These are phyloP conservation scores for Saturnispora galanensis DNA, from an alignment of 805 yeast genomes.

Conservation along the genomic window DNA sequence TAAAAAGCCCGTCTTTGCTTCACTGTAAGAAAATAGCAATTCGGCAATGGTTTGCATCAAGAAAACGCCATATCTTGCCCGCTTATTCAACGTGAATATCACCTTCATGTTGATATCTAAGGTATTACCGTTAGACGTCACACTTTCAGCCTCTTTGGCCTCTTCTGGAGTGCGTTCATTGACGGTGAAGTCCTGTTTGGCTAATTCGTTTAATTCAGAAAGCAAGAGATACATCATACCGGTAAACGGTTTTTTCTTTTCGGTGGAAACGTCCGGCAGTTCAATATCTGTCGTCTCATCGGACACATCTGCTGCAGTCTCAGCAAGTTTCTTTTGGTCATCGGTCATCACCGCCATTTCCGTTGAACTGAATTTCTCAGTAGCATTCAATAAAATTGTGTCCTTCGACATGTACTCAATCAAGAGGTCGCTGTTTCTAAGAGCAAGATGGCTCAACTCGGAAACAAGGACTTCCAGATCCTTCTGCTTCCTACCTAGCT, in stretches of 20 bases:
- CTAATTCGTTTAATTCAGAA: slow-evolving; percentile 48
- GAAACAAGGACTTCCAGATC: slow-evolving; percentile 38
- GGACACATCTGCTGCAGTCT: slow-evolving; percentile 4
- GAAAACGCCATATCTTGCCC: slow-evolving; percentile 46
- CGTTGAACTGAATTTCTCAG: slow-evolving; percentile 15
- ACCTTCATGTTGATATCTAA: no score
- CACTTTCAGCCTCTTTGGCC: slow-evolving; percentile 16
- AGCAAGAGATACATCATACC: slow-evolving; percentile 59
- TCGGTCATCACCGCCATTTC: slow-evolving; percentile 15
- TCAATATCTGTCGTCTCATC: slow-evolving; percentile 18
- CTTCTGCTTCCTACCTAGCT: slow-evolving; percentile 10
- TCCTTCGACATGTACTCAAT: slow-evolving; percentile 18
- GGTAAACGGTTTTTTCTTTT: slow-evolving; percentile 20
- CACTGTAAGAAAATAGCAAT: slow-evolving; percentile 65
- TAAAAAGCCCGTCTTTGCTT: slow-evolving; percentile 71
- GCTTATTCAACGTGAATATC: no score
- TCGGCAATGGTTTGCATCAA: slow-evolving; percentile 62
- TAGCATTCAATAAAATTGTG: slow-evolving; percentile 5
- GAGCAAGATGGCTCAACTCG: slow-evolving; percentile 40
- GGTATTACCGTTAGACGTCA: background rate
- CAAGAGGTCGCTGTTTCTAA: slow-evolving; percentile 25
- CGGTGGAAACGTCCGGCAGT: slow-evolving; percentile 15
- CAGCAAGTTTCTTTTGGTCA: slow-evolving; percentile 16
- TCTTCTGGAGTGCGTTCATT: slow-evolving; percentile 14
- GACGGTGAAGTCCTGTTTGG: slow-evolving; percentile 21